Conservation (phyloP, 805 yeast species). For the Saccharomycopsis microspora region DNA sequence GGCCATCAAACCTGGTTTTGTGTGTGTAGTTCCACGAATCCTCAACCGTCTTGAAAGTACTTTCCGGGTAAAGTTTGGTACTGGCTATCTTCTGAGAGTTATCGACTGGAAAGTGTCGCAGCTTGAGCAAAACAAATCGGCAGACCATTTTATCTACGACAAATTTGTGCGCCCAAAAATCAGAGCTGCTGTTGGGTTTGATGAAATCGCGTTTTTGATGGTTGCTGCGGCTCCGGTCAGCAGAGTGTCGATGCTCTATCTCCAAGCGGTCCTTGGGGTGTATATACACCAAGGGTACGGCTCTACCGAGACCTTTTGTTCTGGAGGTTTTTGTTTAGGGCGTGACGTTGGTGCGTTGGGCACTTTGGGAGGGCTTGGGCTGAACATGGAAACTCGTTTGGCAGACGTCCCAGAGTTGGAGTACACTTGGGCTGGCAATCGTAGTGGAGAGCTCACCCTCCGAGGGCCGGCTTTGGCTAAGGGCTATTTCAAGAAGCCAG, state of each 20-base stretch:
- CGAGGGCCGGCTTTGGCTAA: conserved; percentile 55
- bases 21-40: conserved; percentile 67
- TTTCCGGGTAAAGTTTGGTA: conserved; percentile 35
- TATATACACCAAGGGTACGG: conserved; percentile 67
- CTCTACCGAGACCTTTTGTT: conserved; percentile 49
- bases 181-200: conserved; percentile 36
- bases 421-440: conserved; percentile 30
- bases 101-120: conserved; percentile 26
- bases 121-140: neutral
- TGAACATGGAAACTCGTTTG: conserved; percentile 45
- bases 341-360: conserved; percentile 34
- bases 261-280: conserved; percentile 49
- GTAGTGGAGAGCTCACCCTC: conserved; percentile 50
- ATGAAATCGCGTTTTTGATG: conserved; percentile 28
- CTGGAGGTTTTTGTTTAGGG: conserved; percentile 21
- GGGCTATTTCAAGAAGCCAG: conserved; percentile 42
- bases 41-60: conserved; percentile 52
- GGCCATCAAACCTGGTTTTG: conserved; percentile 23
- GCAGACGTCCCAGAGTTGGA: conserved; percentile 58
- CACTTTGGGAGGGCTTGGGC: conserved; percentile 50
- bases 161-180: conserved; percentile 31
- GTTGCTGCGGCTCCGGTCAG: conserved; percentile 65
- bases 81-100: conserved; percentile 26
- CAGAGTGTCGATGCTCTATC: conserved; percentile 43
- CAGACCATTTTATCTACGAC: conserved; percentile 23